Evolutionary conservation across 768 basidiomycete species (phyloP).

Genomic region (Exidia glandulosa): DNA sequence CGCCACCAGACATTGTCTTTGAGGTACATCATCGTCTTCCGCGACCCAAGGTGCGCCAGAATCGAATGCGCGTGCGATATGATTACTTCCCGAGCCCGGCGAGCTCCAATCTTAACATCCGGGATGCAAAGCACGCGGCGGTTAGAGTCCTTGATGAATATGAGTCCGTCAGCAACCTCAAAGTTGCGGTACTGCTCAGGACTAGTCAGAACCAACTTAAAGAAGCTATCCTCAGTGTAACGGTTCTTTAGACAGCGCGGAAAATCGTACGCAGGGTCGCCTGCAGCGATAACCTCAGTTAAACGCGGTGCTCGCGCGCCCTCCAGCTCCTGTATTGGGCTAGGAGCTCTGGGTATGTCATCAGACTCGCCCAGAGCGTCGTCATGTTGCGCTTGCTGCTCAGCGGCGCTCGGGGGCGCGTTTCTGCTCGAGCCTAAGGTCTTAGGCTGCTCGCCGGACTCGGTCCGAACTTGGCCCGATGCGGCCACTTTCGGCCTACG

Average conservation of each 20-base stretch:
- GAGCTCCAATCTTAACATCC: slow-evolving; percentile 2
- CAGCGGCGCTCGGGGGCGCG: no score
- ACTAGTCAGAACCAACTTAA: slow-evolving; percentile 12
- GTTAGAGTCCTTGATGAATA: slow-evolving; percentile 3
- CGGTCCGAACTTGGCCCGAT: not conserved
- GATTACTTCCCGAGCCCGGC: slow-evolving; percentile 5
- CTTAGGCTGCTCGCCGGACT: not conserved
- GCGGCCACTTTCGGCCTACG: not conserved
- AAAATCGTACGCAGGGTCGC: slow-evolving; percentile 8
- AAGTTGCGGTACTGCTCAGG: slow-evolving; percentile 7
- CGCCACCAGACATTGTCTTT: slow-evolving; percentile 28
- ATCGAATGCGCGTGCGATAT: slow-evolving; percentile 21
- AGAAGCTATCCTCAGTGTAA: slow-evolving; percentile 16
- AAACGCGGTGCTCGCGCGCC: not conserved
- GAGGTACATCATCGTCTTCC: slow-evolving; percentile 11
- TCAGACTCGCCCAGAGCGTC: no score
- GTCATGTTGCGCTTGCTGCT: no score
- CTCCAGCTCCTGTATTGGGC: not conserved
- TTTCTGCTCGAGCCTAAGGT: not conserved
- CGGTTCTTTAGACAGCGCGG: slow-evolving; percentile 5
- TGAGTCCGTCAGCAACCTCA: slow-evolving; percentile 1
- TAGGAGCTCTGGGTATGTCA: not conserved
- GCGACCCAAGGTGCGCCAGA: slow-evolving; percentile 25
- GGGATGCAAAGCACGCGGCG: slow-evolving; percentile 6
- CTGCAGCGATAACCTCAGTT: not conserved